These are phyloP conservation scores for Fusarium lateritium DNA, from an alignment of 2,329 filamentous ascomycete genomes.

Conservation along the genomic window DNA sequence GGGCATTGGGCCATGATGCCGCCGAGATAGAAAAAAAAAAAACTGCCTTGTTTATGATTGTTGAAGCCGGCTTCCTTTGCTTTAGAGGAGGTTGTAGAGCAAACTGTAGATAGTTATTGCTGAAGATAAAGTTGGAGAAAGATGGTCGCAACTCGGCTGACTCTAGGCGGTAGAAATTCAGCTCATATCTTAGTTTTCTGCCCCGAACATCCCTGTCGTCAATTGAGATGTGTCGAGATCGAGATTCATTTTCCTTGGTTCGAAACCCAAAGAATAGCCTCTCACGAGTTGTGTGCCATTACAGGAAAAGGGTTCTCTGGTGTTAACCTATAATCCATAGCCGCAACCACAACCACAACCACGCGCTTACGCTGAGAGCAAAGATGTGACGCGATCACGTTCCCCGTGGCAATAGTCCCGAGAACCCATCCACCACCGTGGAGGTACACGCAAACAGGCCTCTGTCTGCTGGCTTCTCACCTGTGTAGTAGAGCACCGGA, in stretches of 20 bases:
- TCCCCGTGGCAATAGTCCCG: conserved; percentile 21
- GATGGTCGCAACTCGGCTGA: too few relatives aligned
- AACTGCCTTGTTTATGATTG: too few relatives aligned
- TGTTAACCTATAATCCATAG: conserved; percentile 15
- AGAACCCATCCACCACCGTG: conserved; percentile 29
- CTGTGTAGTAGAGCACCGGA: conserved; percentile 12
- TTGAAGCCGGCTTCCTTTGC: too few relatives aligned
- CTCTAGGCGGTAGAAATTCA: too few relatives aligned
- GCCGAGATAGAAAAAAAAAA: too few relatives aligned
- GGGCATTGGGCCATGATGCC: too few relatives aligned
- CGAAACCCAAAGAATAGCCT: conserved; percentile 12
- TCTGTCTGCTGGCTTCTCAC: not conserved
- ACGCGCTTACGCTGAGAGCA: conserved; percentile 6
- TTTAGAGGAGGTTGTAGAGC: too few relatives aligned
- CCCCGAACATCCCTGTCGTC: not conserved
- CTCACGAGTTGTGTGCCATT: conserved; percentile 21
- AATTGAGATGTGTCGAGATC: not conserved
- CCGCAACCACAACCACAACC: not conserved
- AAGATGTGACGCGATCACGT: conserved; percentile 20
- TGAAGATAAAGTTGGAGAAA: too few relatives aligned
- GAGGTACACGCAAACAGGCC: conserved; percentile 24
- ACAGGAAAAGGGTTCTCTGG: conserved; percentile 19
- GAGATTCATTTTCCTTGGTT: rapidly evolving
- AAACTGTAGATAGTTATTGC: too few relatives aligned
- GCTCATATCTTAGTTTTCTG: too few relatives aligned